Evolutionary conservation across 2,329 filamentous ascomycete species (phyloP).

Genomic region (Sporothrix mexicana): DNA sequence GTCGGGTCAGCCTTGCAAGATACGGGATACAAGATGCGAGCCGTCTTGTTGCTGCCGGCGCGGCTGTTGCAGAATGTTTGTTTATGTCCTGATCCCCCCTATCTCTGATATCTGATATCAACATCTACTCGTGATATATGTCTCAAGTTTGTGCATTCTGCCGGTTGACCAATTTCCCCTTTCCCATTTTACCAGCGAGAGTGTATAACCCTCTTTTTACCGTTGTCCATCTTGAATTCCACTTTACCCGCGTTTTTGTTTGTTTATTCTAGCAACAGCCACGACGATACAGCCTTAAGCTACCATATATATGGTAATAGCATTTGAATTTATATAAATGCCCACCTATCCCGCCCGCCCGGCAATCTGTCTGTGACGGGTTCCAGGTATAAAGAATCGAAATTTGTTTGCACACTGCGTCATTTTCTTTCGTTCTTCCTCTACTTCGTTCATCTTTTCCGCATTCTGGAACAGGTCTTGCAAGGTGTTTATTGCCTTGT

Average conservation of each 20-base stretch:
- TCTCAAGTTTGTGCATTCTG: neutral
- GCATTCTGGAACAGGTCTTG: neutral
- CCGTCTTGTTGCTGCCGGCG: neutral
- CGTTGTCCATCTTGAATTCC: neutral
- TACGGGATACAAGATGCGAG: neutral
- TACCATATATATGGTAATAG: neutral
- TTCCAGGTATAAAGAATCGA: conserved; percentile 21
- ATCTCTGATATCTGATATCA: neutral
- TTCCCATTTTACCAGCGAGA: conserved; percentile 6
- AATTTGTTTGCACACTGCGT: neutral
- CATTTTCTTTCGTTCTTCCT: too few relatives aligned
- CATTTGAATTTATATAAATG: too few relatives aligned
- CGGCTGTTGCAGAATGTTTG: conserved; percentile 1
- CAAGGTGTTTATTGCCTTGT: neutral
- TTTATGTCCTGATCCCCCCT: neutral
- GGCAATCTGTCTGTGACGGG: conserved; percentile 30
- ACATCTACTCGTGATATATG: neutral
- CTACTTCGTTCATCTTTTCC: neutral
- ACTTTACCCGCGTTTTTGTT: neutral
- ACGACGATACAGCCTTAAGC: neutral
- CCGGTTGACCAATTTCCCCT: conserved; percentile 3
- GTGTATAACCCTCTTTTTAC: too few relatives aligned
- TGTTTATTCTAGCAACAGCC: conserved; percentile 3
- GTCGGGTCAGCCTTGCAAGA: conserved; percentile 4
- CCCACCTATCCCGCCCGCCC: neutral